Evolutionary conservation across 192 early-diverging fungal genomes (phyloP).

Genomic region (Helicostylum pulchrum): DNA sequence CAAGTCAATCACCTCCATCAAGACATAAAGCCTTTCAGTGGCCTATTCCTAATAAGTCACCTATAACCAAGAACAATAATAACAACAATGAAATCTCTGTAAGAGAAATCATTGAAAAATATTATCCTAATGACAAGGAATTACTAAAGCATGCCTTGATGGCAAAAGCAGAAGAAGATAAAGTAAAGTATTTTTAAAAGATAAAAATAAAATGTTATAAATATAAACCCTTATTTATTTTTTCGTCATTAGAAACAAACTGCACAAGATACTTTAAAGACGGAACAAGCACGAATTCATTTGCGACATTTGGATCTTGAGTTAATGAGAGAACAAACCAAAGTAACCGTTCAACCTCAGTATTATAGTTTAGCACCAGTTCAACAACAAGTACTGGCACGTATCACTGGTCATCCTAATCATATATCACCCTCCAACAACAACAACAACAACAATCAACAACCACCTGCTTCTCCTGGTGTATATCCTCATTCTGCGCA

Average conservation of each 20-base stretch:
- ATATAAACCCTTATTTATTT: background rate
- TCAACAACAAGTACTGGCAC: slow-evolving; percentile 33
- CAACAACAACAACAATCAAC: background rate
- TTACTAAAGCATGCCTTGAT: slow-evolving; percentile 28
- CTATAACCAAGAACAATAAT: background rate
- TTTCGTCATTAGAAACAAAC: slow-evolving; percentile 26
- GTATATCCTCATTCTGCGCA: slow-evolving; percentile 32
- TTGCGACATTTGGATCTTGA: slow-evolving; percentile 33
- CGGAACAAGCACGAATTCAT: slow-evolving; percentile 33
- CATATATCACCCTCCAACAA: slow-evolving; percentile 4
- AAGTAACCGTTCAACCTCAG: background rate
- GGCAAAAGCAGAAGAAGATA: slow-evolving; percentile 33
- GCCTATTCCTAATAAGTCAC: slow-evolving; percentile 24
- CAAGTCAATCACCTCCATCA: slow-evolving; percentile 10
- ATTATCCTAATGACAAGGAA: slow-evolving; percentile 23
- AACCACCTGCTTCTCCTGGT: slow-evolving; percentile 19
- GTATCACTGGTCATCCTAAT: slow-evolving; percentile 25
- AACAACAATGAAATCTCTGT: slow-evolving; percentile 23
- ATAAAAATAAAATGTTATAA: background rate
- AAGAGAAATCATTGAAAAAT: slow-evolving; percentile 28
- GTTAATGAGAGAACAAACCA: slow-evolving; percentile 23
- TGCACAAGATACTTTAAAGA: slow-evolving; percentile 24
- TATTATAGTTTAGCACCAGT: slow-evolving; percentile 23
- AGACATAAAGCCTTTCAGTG: slow-evolving; percentile 24
- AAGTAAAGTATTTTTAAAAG: slow-evolving; percentile 12